Conservation (phyloP, 2,329 filamentous ascomycete species). For the Pseudogymnoascus verrucosus region DNA sequence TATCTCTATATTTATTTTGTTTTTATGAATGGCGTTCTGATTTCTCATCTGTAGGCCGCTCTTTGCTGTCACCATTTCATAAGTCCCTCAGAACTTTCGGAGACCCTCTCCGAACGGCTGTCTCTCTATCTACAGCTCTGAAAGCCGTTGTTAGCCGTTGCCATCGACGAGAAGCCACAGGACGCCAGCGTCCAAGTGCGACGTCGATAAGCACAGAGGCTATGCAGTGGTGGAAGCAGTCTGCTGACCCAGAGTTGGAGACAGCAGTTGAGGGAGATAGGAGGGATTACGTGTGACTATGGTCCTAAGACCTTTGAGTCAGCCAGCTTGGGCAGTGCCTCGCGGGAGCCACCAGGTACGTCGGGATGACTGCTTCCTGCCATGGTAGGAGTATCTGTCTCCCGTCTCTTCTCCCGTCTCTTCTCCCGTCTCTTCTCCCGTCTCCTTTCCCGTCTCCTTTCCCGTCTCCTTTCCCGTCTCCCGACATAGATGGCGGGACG, state of each 20-base stretch:
- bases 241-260: neutral
- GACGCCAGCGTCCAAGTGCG: neutral
- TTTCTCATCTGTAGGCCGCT: neutral
- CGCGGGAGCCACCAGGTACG: neutral
- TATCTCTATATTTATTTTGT: neutral
- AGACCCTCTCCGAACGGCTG: neutral
- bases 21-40: neutral
- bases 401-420: neutral
- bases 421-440: no score
- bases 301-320: neutral
- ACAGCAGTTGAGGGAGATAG: neutral
- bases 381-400: neutral
- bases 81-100: neutral
- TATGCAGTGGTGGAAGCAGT: neutral
- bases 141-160: neutral
- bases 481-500: neutral
- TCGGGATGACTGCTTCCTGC: neutral
- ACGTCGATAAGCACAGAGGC: neutral
- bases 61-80: neutral
- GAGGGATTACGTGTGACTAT: neutral
- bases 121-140: neutral
- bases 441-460: no score
- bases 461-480: neutral
- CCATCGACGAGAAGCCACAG: neutral
- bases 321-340: neutral